Conservation (phyloP, 768 basidiomycete genomes). For the Podaxis carcinomalis region DNA sequence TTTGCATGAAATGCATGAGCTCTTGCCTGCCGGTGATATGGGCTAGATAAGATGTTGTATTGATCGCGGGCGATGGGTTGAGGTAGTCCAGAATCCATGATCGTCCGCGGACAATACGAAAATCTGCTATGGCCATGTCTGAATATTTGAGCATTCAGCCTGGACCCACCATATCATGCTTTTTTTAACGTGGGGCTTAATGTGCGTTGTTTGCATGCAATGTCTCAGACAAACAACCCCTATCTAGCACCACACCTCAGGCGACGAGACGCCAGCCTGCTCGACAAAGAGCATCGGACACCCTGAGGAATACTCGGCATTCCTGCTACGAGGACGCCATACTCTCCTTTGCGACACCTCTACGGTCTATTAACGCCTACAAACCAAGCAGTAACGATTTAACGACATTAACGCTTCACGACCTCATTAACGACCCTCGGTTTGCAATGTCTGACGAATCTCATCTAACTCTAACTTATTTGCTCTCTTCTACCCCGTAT, state of each 20-base stretch:
- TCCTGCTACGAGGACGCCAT: conserved; percentile 3
- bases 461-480: conserved; percentile 26
- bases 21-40: neutral
- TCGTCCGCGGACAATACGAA: too few species aligned
- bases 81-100: too few species aligned
- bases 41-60: neutral
- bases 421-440: conserved; percentile 6
- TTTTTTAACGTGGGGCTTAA: neutral
- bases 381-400: conserved; percentile 6
- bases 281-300: neutral
- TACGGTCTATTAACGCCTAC: neutral
- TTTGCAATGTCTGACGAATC: conserved; percentile 3
- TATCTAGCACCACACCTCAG: neutral
- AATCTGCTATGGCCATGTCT: too few species aligned
- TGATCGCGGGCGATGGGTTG: neutral
- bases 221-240: conserved; percentile 1
- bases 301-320: conserved; percentile 4
- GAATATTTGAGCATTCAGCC: too few species aligned
- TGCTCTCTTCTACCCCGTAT: conserved; percentile 47
- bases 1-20: neutral
- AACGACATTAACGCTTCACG: conserved; percentile 5
- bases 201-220: neutral
- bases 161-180: too few species aligned
- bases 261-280: neutral
- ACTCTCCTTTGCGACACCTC: conserved; percentile 10